Evolutionary conservation across 2,329 filamentous ascomycete genomes (phyloP).

Genomic region (Fusarium beomiforme): DNA sequence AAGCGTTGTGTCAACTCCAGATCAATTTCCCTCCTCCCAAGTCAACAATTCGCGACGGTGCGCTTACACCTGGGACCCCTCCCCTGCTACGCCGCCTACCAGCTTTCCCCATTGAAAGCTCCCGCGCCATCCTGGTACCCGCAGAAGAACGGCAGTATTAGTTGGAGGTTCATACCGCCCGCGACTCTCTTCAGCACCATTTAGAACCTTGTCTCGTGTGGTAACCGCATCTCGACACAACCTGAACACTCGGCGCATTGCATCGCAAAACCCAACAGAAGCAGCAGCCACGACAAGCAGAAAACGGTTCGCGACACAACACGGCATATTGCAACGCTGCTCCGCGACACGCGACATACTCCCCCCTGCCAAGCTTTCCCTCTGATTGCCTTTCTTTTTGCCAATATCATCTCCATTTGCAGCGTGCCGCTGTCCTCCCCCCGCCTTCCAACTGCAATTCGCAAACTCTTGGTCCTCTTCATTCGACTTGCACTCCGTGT

Average conservation of each 20-base stretch:
- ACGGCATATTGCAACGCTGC: conserved; percentile 33
- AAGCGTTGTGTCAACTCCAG: conserved; percentile 19
- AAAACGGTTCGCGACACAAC: conserved; percentile 30
- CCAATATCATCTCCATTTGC: conserved; percentile 27
- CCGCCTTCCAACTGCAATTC: conserved; percentile 38
- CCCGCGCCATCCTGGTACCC: conserved; percentile 26
- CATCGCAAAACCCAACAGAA: conserved; percentile 30
- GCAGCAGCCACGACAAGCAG: conserved; percentile 27
- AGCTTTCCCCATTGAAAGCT: conserved; percentile 32
- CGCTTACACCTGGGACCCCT: conserved; percentile 27
- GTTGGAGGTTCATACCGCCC: conserved; percentile 37
- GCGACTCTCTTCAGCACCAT: conserved; percentile 35
- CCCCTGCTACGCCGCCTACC: conserved; percentile 36
- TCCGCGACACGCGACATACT: conserved; percentile 36
- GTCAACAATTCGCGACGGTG: conserved; percentile 18
- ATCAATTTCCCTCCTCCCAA: conserved; percentile 27
- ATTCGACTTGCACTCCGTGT: conserved; percentile 16
- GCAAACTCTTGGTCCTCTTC: conserved; percentile 17
- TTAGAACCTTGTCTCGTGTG: conserved; percentile 44
- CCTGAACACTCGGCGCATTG: conserved; percentile 34
- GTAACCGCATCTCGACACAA: conserved; percentile 41
- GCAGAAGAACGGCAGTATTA: conserved; percentile 39
- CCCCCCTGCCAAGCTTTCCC: conserved; percentile 7
- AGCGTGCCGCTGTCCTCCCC: conserved; percentile 38
- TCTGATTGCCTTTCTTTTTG: background rate